Evolutionary conservation across 352 stramenopile genomes (phyloP).

Genomic region (Phytophthora ohioensis): DNA sequence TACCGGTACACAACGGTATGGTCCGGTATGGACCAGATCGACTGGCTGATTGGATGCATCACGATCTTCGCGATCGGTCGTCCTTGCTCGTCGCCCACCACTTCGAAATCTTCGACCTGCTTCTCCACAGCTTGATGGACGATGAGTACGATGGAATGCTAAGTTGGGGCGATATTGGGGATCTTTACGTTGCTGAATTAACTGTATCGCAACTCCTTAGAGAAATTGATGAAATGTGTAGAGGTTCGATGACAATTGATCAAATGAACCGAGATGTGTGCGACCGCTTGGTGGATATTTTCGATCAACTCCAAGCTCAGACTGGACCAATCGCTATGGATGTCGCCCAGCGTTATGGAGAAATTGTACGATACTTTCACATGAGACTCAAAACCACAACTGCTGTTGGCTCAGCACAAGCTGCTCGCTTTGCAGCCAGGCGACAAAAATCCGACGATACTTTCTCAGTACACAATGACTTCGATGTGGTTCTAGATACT

Average conservation of each 20-base stretch:
- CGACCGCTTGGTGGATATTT: slow-evolving; percentile 14
- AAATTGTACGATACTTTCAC: slow-evolving; percentile 14
- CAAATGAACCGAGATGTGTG: slow-evolving; percentile 15
- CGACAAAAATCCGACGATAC: slow-evolving; percentile 19
- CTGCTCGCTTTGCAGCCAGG: slow-evolving; percentile 11
- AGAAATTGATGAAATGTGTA: slow-evolving; percentile 15
- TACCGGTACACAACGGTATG: too few relatives aligned
- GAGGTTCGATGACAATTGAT: background rate
- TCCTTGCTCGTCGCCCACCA: too few relatives aligned
- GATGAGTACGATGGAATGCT: background rate
- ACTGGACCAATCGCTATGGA: background rate
- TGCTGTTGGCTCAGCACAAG: background rate
- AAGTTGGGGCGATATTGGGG: background rate
- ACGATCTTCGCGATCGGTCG: too few relatives aligned
- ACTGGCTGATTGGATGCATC: too few relatives aligned
- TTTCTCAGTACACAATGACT: slow-evolving; percentile 13
- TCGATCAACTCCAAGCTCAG: slow-evolving; percentile 9
- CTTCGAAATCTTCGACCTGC: too few relatives aligned
- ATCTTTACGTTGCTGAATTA: background rate
- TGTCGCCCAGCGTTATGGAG: background rate
- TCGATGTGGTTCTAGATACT: slow-evolving; percentile 8
- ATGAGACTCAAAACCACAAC: background rate
- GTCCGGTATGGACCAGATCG: too few relatives aligned
- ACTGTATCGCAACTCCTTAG: background rate
- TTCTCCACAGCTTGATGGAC: background rate